Evolutionary conservation across 2,329 filamentous ascomycete genomes (phyloP).

Genomic region (Cordyceps cateniannulata): DNA sequence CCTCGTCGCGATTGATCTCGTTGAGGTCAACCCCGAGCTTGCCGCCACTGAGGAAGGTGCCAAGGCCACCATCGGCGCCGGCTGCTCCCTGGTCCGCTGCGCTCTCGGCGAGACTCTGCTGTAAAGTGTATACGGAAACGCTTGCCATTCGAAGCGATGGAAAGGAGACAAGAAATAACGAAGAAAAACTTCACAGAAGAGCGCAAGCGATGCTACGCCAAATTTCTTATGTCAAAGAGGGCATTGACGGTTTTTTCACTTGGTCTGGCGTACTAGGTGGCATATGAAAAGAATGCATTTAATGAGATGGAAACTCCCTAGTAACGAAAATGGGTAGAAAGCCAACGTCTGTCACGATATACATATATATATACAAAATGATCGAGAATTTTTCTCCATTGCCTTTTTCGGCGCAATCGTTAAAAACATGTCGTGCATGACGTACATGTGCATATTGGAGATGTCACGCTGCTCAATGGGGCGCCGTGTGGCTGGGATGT

Average conservation of each 20-base stretch:
- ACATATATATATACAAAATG: not conserved
- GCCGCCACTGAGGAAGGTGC: constrained; percentile 60
- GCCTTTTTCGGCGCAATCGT: not conserved
- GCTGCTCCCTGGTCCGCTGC: constrained; percentile 85
- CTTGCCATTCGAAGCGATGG: too few species aligned
- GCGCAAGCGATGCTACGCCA: constrained; percentile 3
- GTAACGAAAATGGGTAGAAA: constrained; percentile 10
- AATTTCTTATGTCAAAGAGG: not conserved
- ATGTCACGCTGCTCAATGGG: not conserved
- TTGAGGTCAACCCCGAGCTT: constrained; percentile 73
- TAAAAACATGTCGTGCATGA: not conserved
- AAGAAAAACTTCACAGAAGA: not conserved
- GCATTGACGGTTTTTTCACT: constrained; percentile 9
- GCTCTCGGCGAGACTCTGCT: constrained; percentile 87
- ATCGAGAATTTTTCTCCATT: not conserved
- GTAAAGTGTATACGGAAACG: constrained; percentile 30
- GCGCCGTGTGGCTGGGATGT: not conserved
- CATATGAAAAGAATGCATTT: constrained; percentile 9
- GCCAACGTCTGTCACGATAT: constrained; percentile 9
- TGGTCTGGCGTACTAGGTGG: constrained; percentile 9
- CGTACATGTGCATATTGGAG: not conserved
- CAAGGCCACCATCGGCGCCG: constrained; percentile 80
- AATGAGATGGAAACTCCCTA: constrained; percentile 10
- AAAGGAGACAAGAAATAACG: not conserved
- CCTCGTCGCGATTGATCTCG: constrained; percentile 72